Evolutionary conservation across 2,329 filamentous ascomycete genomes (phyloP).

Genomic region (Mollisiaceae sp.): DNA sequence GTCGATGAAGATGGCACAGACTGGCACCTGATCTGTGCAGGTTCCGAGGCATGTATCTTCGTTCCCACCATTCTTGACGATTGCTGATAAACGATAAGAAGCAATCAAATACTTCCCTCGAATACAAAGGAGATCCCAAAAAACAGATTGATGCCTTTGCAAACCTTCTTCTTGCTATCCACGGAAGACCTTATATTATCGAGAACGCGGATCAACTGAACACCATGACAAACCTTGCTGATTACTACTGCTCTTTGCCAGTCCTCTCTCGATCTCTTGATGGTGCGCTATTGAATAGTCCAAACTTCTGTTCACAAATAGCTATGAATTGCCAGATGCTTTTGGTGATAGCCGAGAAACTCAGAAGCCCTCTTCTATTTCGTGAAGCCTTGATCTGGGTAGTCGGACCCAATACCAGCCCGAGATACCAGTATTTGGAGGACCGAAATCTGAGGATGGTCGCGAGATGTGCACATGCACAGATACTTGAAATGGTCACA

Average conservation of each 20-base stretch:
- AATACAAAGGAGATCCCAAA: neutral
- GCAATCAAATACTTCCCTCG: neutral
- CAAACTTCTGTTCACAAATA: neutral
- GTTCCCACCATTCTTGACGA: too few species aligned
- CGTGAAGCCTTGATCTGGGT: constrained; percentile 13
- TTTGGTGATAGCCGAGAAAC: constrained; percentile 4
- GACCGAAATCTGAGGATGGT: neutral
- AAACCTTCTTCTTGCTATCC: constrained; percentile 26
- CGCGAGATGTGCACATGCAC: neutral
- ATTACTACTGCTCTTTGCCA: constrained; percentile 25
- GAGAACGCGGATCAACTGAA: neutral
- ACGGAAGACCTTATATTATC: constrained; percentile 23
- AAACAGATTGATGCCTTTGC: constrained; percentile 15
- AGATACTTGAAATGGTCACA: neutral
- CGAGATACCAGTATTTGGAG: neutral
- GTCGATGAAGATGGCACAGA: constrained; percentile 22
- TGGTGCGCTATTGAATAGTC: neutral
- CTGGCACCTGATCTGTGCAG: neutral
- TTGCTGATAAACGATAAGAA: neutral
- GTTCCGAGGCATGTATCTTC: neutral
- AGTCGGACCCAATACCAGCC: neutral
- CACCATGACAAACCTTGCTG: constrained; percentile 18
- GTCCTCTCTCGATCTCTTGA: constrained; percentile 14
- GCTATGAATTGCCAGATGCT: neutral
- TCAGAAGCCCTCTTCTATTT: constrained; percentile 15